These are phyloP conservation scores for Nemophila menziesii DNA, from an alignment of 257 asterid genomes.

Conservation along the genomic window DNA sequence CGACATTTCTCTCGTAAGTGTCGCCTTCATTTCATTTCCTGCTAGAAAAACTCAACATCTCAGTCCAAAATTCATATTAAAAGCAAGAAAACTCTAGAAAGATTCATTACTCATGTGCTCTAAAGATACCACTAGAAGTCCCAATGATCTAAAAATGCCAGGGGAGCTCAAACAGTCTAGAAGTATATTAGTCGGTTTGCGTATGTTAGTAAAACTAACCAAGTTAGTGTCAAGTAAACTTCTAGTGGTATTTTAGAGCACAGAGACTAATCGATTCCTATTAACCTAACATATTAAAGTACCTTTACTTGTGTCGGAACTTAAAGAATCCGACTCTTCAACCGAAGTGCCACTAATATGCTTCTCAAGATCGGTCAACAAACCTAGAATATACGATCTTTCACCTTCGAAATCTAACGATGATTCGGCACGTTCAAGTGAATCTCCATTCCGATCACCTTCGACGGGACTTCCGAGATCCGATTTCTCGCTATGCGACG, in stretches of 20 bases:
- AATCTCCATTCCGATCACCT: slow-evolving; percentile 13
- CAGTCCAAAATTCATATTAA: not conserved
- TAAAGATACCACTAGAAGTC: too few species aligned
- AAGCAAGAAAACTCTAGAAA: not conserved
- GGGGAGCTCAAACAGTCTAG: too few species aligned
- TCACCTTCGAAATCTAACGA: slow-evolving; percentile 51
- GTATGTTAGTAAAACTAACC: too few species aligned
- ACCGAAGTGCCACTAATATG: slow-evolving; percentile 19
- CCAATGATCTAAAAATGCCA: too few species aligned
- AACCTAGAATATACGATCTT: slow-evolving; percentile 34
- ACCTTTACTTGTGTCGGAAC: slow-evolving; percentile 25
- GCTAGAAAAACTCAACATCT: not conserved
- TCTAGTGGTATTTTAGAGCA: too few species aligned
- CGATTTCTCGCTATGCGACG: slow-evolving; percentile 36
- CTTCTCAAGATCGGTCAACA: slow-evolving; percentile 44
- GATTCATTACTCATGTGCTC: too few species aligned
- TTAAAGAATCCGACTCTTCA: slow-evolving; percentile 17
- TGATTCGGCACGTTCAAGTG: slow-evolving; percentile 19
- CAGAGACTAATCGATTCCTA: too few species aligned
- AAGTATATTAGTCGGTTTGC: too few species aligned
- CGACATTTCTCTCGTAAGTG: slow-evolving; percentile 49
- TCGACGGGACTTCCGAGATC: slow-evolving; percentile 31
- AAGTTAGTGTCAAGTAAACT: too few species aligned
- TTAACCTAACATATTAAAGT: slow-evolving; percentile 2
- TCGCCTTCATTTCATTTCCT: slow-evolving; percentile 24